Base-by-base conservation (phyloP, 371 early-diverging fungal species). In the Mucor sp. region DNA sequence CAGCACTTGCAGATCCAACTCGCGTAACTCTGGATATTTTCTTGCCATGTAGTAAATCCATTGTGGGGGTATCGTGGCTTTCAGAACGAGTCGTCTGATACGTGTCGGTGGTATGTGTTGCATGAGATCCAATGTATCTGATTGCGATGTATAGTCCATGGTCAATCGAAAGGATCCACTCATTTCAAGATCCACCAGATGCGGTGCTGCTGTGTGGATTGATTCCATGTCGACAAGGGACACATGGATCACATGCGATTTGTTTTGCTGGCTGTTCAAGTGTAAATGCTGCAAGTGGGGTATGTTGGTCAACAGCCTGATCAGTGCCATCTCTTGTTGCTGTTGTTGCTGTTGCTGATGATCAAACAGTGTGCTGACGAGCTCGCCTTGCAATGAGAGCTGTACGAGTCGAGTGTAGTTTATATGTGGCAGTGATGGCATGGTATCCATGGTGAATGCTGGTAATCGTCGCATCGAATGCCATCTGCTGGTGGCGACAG, bases 1-100 rank as follows among this genome's bases (percentile, higher is more conserved):
- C 30, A 41, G 17, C 4, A 55, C 23, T 28, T 65, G 59, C 1
- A 65, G 17, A 48, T 65, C 59, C 6, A 57, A 11, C 33, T 47
- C 35, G 47, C 58, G 43, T 25, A 65, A 25, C 1, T 44, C 23
- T 1, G 65, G 65, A 30, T 65, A 65, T 30, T 65, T 65, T 11
- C 47, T 15, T 6, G 33, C 65, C 5, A 53, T 37, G 33, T 65
- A 65, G 33, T 65, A 65, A 17, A 65, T 47, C 65, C 65, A 65
- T 35, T 30, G 58, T 12, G 58, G 35, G 11, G 65, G 35, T 35
- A 65, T 19, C 23, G 28, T 44, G 2, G 48, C 65, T 25, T 41
- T 58, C 1, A 58, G 33, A 19, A 41, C 37, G 14, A 47, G 30
- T 3, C 15, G n/a, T 27, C 43, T 43, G 1, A 55, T 17, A 2